Percentiles rank a stretch among this genome's conserved stretches.
Evolutionary conservation across 805 yeast species (phyloP).

Genomic region (Metschnikowia aberdeeniae): DNA sequence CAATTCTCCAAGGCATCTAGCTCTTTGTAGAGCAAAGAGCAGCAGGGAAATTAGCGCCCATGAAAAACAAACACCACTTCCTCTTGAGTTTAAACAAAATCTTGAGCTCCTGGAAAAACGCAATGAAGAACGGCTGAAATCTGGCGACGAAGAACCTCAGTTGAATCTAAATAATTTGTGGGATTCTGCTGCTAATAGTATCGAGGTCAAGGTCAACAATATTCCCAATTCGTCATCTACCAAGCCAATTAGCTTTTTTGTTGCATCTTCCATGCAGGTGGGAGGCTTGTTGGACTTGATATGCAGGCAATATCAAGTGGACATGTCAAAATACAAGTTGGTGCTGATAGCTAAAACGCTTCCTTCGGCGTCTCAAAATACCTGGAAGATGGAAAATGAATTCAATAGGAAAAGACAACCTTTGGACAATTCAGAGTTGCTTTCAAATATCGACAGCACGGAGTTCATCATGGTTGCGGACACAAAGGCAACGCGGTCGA

Average conservation of each 20-base stretch:
- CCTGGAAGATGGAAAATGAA: conserved; percentile 3
- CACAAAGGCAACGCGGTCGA: conserved; percentile 8
- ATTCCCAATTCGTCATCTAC: conserved; percentile 11
- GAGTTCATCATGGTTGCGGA: conserved; percentile 21
- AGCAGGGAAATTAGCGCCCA: conserved; percentile 43
- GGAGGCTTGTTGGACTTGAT: conserved; percentile 19
- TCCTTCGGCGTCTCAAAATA: neutral
- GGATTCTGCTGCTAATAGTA: conserved; percentile 8
- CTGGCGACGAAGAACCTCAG: conserved; percentile 5
- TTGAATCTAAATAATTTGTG: neutral
- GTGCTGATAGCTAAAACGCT: neutral
- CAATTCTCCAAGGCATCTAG: conserved; percentile 74
- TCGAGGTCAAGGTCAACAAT: conserved; percentile 14
- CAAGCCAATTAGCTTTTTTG: conserved; percentile 14
- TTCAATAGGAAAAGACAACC: conserved; percentile 1
- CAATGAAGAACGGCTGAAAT: conserved; percentile 1
- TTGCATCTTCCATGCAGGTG: conserved; percentile 14
- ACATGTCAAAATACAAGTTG: conserved; percentile 21
- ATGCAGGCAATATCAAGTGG: conserved; percentile 28
- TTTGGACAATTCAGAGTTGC: conserved; percentile 8
- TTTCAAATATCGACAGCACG: conserved; percentile 9
- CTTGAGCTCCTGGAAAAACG: conserved; percentile 18
- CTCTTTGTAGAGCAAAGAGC: conserved; percentile 59
- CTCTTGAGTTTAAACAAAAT: conserved; percentile 35
- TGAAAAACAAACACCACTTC: conserved; percentile 52